These are phyloP conservation scores for Echites panduratus DNA, from an alignment of 257 asterid genomes.

Conservation along the genomic window DNA sequence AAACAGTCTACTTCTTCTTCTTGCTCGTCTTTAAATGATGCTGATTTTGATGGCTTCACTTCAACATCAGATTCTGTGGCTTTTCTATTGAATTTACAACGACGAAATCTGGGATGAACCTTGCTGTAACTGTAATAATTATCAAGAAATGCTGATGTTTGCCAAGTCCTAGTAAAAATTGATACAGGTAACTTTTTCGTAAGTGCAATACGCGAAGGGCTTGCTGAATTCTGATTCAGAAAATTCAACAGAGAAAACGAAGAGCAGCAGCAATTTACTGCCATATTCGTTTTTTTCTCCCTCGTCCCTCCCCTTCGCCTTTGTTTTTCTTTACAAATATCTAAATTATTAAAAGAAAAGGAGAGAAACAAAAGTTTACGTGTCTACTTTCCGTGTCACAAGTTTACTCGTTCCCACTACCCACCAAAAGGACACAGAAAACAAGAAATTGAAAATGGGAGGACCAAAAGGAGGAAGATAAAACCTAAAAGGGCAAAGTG, in stretches of 20 bases:
- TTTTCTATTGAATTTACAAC: conserved; percentile 25
- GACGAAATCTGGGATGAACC: conserved; percentile 5
- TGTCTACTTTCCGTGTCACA: conserved; percentile 10
- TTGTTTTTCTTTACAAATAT: not conserved
- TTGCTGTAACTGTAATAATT: not conserved
- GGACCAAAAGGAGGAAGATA: not conserved
- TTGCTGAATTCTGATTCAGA: conserved; percentile 19
- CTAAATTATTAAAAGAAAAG: not conserved
- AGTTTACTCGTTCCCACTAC: not conserved
- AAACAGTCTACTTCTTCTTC: conserved; percentile 43
- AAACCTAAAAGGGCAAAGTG: not conserved
- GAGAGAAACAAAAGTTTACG: not conserved
- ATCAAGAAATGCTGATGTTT: not conserved
- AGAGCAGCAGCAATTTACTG: conserved; percentile 28
- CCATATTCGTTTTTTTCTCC: conserved; percentile 28
- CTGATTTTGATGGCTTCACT: conserved; percentile 21
- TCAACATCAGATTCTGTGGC: conserved; percentile 40
- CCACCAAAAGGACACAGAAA: not conserved
- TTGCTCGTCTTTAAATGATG: conserved; percentile 23
- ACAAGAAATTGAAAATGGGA: not conserved
- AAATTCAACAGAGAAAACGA: conserved; percentile 22
- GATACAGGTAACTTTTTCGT: not conserved
- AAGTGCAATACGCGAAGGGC: not conserved
- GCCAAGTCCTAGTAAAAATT: not conserved
- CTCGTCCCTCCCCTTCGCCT: not conserved